A percentile compares a stretch with the other conserved stretches of the same genome.
Conservation (phyloP, 73 alveolate species). For the Vitrella brassicaformis region DNA sequence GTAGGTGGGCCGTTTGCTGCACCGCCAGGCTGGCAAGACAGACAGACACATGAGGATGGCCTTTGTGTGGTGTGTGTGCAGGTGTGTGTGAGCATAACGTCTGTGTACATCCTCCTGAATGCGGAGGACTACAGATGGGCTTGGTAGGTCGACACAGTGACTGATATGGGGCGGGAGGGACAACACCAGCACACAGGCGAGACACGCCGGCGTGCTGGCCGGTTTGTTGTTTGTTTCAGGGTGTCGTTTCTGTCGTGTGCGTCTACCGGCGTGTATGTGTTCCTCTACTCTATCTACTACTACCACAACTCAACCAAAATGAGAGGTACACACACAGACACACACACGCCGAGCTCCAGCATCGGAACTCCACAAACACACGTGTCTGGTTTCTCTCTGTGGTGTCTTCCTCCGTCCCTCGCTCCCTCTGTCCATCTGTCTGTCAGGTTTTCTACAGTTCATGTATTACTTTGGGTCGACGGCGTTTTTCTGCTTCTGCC, state of each 20-base stretch:
- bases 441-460: slow-evolving; percentile 28
- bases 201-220: too few species aligned
- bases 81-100: slow-evolving; percentile 24
- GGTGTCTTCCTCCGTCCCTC: background rate
- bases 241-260: slow-evolving; percentile 20
- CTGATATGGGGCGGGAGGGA: too few species aligned
- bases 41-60: background rate
- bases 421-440: background rate
- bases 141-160: too few species aligned
- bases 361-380: background rate
- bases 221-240: background rate
- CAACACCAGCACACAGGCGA: too few species aligned
- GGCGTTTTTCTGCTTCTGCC: slow-evolving; percentile 25
- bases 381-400: background rate
- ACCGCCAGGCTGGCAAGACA: background rate
- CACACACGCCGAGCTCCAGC: background rate
- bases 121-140: slow-evolving; percentile 10
- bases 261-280: slow-evolving; percentile 25
- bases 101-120: slow-evolving; percentile 28
- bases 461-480: slow-evolving; percentile 24
- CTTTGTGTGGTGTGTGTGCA: background rate
- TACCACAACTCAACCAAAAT: slow-evolving; percentile 22
- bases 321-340: background rate
- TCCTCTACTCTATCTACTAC: slow-evolving; percentile 26
- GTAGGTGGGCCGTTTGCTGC: background rate